Conservation (phyloP, 345 rosid species). For the Brassica nigra region DNA sequence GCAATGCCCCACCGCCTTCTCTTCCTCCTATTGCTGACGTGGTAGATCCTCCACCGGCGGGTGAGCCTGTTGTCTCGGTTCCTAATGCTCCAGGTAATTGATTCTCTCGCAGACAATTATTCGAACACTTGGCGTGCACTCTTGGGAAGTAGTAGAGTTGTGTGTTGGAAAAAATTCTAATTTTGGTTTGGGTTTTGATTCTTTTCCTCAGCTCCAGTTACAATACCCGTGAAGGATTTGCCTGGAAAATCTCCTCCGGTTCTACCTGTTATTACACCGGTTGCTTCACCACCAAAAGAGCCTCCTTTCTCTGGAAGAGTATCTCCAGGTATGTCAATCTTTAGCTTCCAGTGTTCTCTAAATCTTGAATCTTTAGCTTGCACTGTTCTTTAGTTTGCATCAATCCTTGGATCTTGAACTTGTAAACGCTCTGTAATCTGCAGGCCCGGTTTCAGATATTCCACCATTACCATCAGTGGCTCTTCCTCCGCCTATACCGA, state of each 20-base stretch:
- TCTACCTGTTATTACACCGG: slow-evolving; percentile 29
- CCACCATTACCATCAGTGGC: slow-evolving; percentile 40
- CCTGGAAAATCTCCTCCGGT: slow-evolving; percentile 27
- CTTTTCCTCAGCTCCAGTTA: slow-evolving; percentile 26
- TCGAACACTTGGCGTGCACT: slow-evolving; percentile 27
- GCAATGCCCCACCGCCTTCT: slow-evolving; percentile 45
- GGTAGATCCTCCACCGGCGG: slow-evolving; percentile 49
- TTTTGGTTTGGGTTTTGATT: not conserved
- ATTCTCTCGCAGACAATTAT: slow-evolving; percentile 18
- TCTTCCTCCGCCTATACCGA: slow-evolving; percentile 38
- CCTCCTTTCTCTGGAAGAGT: slow-evolving; percentile 30
- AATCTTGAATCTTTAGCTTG: slow-evolving; percentile 9
- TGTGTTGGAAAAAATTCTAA: not conserved
- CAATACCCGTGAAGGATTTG: slow-evolving; percentile 31
- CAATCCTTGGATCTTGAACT: not conserved
- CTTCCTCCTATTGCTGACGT: slow-evolving; percentile 40
- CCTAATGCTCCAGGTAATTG: slow-evolving; percentile 52
- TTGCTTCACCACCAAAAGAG: slow-evolving; percentile 36
- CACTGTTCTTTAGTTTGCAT: not conserved
- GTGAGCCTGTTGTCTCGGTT: slow-evolving; percentile 41
- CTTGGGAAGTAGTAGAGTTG: not conserved
- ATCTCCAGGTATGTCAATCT: slow-evolving; percentile 30
- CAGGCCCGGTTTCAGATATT: slow-evolving; percentile 37
- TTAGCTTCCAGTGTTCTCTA: not conserved
- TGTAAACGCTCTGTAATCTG: slow-evolving; percentile 17